Base-by-base conservation (phyloP, 768 basidiomycete genomes). In the Mycena sanguinolenta region DNA sequence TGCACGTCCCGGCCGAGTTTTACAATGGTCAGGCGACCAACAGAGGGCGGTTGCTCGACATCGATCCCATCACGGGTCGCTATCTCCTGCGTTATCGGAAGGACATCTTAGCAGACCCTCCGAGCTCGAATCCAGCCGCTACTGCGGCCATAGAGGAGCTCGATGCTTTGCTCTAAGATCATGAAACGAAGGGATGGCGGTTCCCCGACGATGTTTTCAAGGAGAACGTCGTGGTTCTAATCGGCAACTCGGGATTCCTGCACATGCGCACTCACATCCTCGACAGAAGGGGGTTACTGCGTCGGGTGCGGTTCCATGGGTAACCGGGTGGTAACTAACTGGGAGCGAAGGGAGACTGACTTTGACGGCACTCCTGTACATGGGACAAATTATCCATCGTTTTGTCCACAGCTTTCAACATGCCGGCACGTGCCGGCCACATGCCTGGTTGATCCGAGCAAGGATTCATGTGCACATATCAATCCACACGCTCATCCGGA, bases 1-100 rank as follows among this genome's bases (percentile, higher is more conserved):
- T 64, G 4, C 63, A 64, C 27, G 63, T 64, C 36, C 63, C 63
- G 1, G 63, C 63, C 27, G 63, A 64, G 30, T 64, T 64, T 39
- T 55, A 64, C 53, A 64, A 64, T 21, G 52, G 52, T 13, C 63
- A 23, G 19, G 52, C 14, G 21, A 54, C 21, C 17, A 64, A 42
- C 21, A 54, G 34, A 38, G 63, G 63, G 39, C 63, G 63, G 28
- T 52, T 64, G 19, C 28, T 64, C 3, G 27, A 39, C 13, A 38
- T 39, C 39, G 52, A 57, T 13, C 39, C 53, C 38, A 9, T 38
- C 28, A 64, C 63, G 28, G 53, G 53, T 2, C 14, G 54, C 1
- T 64, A 64, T 44, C 27, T 64, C 12, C 25, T 64, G 53, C 63
- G 63, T 4, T 64, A 55, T 23, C 53, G 63, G 38, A 53, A 53